Conservation (phyloP, 495 filamentous ascomycete species). For the Apodospora peruviana region DNA sequence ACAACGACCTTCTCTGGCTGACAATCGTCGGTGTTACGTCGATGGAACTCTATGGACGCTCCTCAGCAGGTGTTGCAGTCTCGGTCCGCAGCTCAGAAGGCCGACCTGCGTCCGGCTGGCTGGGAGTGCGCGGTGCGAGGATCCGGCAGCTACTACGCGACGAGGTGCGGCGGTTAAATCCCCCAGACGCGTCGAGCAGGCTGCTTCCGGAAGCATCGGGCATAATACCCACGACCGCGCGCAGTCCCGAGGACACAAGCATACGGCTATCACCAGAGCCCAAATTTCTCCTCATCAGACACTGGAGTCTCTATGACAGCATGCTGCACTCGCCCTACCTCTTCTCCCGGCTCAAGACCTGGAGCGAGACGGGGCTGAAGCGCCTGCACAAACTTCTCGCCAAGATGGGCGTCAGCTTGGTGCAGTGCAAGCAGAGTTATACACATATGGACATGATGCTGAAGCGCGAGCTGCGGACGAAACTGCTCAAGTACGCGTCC, state of each 20-base stretch:
- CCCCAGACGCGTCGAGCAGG: conserved; percentile 55
- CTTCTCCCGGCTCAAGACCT: conserved; percentile 86
- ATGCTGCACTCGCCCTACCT: conserved; percentile 97
- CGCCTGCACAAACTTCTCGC: conserved; percentile 92
- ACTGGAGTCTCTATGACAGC: conserved; percentile 97
- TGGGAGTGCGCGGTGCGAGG: conserved; percentile 73
- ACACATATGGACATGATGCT: conserved; percentile 98
- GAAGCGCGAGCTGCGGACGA: conserved; percentile 79
- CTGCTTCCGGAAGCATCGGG: conserved; percentile 56
- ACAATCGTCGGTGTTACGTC: conserved; percentile 89
- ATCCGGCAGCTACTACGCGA: conserved; percentile 82
- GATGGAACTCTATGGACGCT: conserved; percentile 84
- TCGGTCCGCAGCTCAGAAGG: conserved; percentile 51
- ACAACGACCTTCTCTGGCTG: conserved; percentile 94
- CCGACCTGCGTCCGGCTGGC: conserved; percentile 61
- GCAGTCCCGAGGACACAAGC: conserved; percentile 82
- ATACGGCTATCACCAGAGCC: conserved; percentile 94
- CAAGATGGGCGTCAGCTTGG: conserved; percentile 95
- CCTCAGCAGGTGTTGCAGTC: conserved; percentile 73
- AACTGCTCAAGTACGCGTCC: conserved; percentile 82
- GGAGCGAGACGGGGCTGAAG: conserved; percentile 84
- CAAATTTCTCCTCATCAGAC: conserved; percentile 84
- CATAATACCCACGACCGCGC: conserved; percentile 80
- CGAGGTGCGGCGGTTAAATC: conserved; percentile 91
- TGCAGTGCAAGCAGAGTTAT: conserved; percentile 91